phyloP scores from a whole-genome alignment of 345 rosid species.

The Aethionema arabicum region DNA sequence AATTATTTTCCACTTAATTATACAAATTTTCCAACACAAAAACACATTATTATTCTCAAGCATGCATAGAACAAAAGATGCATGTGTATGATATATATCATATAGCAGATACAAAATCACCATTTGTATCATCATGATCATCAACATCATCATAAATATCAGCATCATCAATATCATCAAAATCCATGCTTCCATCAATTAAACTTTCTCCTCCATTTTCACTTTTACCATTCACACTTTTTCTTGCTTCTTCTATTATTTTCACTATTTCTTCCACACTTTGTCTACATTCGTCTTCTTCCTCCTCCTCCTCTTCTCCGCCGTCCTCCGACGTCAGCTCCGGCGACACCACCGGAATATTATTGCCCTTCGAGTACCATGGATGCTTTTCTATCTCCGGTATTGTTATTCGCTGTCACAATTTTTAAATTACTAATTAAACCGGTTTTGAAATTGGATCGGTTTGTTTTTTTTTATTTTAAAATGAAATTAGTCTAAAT shows the following conservation, averaged over 20 bases:
- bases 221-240: constrained; percentile 39
- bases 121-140: constrained; percentile 61
- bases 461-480: no score
- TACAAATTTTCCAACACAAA: constrained; percentile 24
- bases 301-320: constrained; percentile 15
- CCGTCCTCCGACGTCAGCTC: constrained; percentile 34
- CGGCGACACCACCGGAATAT: constrained; percentile 39
- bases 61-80: constrained; percentile 6
- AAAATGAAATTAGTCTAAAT: no score
- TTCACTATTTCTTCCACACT: constrained; percentile 63
- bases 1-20: neutral
- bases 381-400: constrained; percentile 65
- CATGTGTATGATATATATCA: constrained; percentile 31
- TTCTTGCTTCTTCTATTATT: constrained; percentile 76
- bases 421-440: constrained; percentile 3
- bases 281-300: constrained; percentile 47
- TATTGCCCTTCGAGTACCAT: constrained; percentile 53
- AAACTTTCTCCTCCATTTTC: constrained; percentile 42
- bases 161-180: constrained; percentile 69
- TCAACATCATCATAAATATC: constrained; percentile 53
- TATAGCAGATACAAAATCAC: constrained; percentile 82
- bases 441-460: neutral
- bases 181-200: constrained; percentile 68
- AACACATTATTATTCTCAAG: neutral
- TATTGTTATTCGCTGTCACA: constrained; percentile 58